Base-by-base conservation (phyloP, 306 rosid species). In the Oxytropis ochrocephala region DNA sequence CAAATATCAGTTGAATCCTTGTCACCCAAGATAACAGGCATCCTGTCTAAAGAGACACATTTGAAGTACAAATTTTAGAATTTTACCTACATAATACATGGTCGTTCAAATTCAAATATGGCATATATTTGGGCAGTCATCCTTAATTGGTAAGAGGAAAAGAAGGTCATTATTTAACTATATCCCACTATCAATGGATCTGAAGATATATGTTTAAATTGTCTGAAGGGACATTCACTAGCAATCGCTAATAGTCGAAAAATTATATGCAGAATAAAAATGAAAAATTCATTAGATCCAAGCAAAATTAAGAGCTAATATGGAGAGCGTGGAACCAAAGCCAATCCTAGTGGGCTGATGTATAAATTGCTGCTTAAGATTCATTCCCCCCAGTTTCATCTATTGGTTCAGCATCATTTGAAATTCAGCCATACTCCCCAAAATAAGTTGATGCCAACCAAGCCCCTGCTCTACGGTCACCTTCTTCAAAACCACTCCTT, bases 11-110 rank as follows among this genome's bases (percentile, higher is more conserved):
- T 84, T 19, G 89, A 80, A 57, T 64, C 88, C 81, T 84, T 84
- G 85, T 83, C 86, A n/a, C 95, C 87, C 73, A 90, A 82, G 75
- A 93, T 85, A 74, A 88, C 93, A 62, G 98, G 98, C 98, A 93
- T 94, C 81, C 97, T 86, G 76, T 88, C 98, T 87, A 63, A 79
- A 82, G 59, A 35, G 67, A 48, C 49, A 48, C 49, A 65, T 64
- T 55, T 68, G 27, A 75, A 72, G 71, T 43, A 36, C 14, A 29
- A 0, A 59, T 53, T 64, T 73, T 19, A 67, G 39, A 2, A 51
- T 53, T 67, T 6, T 77, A 17, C 27, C 49, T 5, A 39, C 9
- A 66, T 8, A 73, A 67, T 63, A 67, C 41, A 36, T 10, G 11
- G 70, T 54, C 55, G 77, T 17, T 70, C 60, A 46, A 72, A 79